Conservation (phyloP, 1,284 basidiomycete species). For the Paramarasmius palmivorus region DNA sequence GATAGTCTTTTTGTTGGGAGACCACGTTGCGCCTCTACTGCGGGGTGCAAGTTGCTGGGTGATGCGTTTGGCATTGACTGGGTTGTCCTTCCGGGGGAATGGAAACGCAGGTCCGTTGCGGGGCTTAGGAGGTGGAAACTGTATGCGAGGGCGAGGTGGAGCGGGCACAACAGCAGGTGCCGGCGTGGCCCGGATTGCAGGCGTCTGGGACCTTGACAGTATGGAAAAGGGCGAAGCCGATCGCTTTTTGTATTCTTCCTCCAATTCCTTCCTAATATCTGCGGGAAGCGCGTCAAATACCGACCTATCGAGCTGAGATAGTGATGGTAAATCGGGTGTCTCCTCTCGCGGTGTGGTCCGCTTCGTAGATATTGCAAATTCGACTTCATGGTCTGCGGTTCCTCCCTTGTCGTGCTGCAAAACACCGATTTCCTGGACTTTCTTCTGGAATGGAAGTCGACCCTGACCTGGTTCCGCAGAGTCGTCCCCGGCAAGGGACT, state of each 20-base stretch:
- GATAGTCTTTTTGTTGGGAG: constrained; percentile 40
- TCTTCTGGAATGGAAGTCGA: constrained; percentile 51
- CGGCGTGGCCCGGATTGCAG: constrained; percentile 3
- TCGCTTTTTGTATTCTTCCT: constrained; percentile 63
- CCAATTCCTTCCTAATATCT: constrained; percentile 70
- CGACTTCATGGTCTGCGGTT: background rate
- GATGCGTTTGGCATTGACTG: constrained; percentile 53
- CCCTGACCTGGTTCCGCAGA: constrained; percentile 47
- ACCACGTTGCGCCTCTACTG: constrained; percentile 37
- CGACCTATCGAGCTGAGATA: constrained; percentile 74
- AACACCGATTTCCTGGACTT: constrained; percentile 16
- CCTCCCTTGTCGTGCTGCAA: background rate
- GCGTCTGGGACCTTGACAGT: constrained; percentile 3
- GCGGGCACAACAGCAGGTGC: background rate
- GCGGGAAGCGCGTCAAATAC: constrained; percentile 74
- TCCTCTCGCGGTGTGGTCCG: background rate
- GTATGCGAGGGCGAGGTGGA: background rate
- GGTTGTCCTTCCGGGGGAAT: constrained; percentile 21
- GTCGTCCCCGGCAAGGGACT: constrained; percentile 36
- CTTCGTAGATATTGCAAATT: background rate
- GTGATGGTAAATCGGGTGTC: constrained; percentile 52
- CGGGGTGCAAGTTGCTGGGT: constrained; percentile 63
- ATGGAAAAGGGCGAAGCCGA: constrained; percentile 47
- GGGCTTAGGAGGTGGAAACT: constrained; percentile 12
- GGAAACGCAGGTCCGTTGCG: constrained; percentile 8